Evolutionary conservation across 2,329 filamentous ascomycete genomes (phyloP), one percentile per base, ranked within the genome.

Genomic region (Lachnellula willkommii): DNA sequence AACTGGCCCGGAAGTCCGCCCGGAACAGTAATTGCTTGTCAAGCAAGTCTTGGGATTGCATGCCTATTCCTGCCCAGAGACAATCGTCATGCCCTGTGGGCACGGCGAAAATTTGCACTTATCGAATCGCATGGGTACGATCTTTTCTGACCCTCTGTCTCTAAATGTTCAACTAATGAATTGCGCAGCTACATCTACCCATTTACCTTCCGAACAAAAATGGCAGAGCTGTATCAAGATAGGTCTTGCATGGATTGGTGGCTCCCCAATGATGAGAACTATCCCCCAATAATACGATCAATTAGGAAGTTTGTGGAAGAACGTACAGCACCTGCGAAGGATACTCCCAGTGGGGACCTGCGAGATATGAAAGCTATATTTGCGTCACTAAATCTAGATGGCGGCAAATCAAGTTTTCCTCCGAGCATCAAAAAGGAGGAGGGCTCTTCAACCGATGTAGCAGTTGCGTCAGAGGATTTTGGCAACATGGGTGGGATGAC

Each of bases 241-340:
- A 79, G 83, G 14, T 83, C 85, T 20, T 83, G 91, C 52, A 82
- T 82, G 46, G 79, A 86, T 55, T 96, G 91, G 90, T 99, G 94
- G 94, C 80, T 96, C 2, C 89, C 91, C 2, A 81, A 94, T 69
- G 83, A 90, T 60, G 88, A 93, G 73, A 84, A 82, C 1, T 88
- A 88, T 65, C 86, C 82, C 11, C 81, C 82, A 0, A 82, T 95
- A 43, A 78, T 96, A 53, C 85, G 85, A 51, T 87, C 82, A 53
- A 85, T 96, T 59, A 87, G 92, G 20, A 81, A 83, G 43, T 92
- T 96, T 72, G 89, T 91, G 28, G 85, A 89, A 64, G 89, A 94
- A 61, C 82, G 90, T 48, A 88, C 83, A 57, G 75, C 80, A 7
- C 82, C 77, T 20, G 81, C 80, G 0, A 75, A 77, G n/a, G 77